Base-by-base conservation (phyloP, 2,329 filamentous ascomycete genomes). In the Penicillium sp. region DNA sequence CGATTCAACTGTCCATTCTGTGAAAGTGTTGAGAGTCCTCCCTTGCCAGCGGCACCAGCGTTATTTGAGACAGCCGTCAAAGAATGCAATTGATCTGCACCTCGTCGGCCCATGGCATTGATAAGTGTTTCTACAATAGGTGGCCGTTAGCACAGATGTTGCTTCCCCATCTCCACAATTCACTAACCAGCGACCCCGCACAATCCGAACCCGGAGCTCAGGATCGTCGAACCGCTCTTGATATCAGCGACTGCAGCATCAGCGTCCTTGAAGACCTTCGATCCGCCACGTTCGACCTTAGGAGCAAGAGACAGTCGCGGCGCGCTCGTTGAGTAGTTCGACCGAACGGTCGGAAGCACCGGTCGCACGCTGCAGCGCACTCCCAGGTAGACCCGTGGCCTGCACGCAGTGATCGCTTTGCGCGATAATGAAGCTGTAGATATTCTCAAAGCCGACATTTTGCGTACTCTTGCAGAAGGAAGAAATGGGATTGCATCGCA, bases 21-120 rank as follows among this genome's bases (percentile, higher is more conserved):
- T 0, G 89, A 84, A 29, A 93, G 81, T 9, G 85, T 82, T 1
- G 89, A 86, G 16, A 93, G 78, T 1, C 90, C 90, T 4, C 87
- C 84, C 51, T 82, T 84, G 27, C 86, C 85, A 39, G 88, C 85
- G 29, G 86, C 81, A 26, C 90, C 90, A 8, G 90, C 90, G 70
- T 93, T 93, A 71, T 93, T 93, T 50, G 89, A 92, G 2, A 93
- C 87, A 21, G 89, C 89, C 1, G 89, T 91, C 29, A 93, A 79
- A 1, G 85, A 77, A 47, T 77, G 79, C 45, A 82, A 71, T 50
- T 74, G 79, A 4, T 87, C 83, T 5, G 79, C 77, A 6, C 85
- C 86, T 67, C 85, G 77, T 19, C 79, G 78, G 54, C 85, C 81
- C 39, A 93, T 82, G 16, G 87, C 86, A 42, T 84, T 80, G 66